These are phyloP conservation scores for Syzygium malaccense DNA, from an alignment of 441 rosid genomes.

Conservation along the genomic window DNA sequence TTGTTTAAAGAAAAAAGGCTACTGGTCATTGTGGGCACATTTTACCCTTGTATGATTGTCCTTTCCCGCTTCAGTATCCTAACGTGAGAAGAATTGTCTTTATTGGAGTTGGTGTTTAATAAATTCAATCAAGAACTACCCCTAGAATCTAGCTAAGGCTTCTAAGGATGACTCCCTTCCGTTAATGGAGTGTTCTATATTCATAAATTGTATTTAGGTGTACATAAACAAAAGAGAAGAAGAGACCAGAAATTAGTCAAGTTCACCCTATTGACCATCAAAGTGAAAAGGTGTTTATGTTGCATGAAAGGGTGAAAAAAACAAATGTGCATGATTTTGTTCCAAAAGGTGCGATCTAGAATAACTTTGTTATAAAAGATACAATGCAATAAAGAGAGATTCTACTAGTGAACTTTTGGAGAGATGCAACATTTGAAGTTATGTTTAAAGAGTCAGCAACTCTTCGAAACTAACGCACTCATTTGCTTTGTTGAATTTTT, in stretches of 20 bases:
- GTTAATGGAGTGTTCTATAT: background rate
- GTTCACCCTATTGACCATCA: background rate
- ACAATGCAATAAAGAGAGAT: background rate
- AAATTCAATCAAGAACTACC: background rate
- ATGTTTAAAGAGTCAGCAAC: background rate
- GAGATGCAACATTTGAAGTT: background rate
- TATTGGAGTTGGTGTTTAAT: background rate
- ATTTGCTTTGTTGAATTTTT: background rate
- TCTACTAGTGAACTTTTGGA: background rate
- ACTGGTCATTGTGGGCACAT: background rate
- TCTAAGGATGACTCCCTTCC: background rate
- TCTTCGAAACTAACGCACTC: background rate
- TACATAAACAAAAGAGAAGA: background rate
- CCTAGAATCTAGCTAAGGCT: background rate
- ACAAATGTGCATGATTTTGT: background rate
- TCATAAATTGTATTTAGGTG: background rate
- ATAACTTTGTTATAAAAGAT: background rate
- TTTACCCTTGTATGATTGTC: background rate
- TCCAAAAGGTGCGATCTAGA: background rate
- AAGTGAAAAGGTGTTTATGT: background rate
- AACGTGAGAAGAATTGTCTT: background rate
- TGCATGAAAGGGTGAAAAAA: background rate
- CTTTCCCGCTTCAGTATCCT: background rate
- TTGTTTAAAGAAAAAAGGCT: background rate
- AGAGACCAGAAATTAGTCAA: background rate